phyloP scores from a whole-genome alignment of 805 yeast species.

The Pichia eremophila region DNA sequence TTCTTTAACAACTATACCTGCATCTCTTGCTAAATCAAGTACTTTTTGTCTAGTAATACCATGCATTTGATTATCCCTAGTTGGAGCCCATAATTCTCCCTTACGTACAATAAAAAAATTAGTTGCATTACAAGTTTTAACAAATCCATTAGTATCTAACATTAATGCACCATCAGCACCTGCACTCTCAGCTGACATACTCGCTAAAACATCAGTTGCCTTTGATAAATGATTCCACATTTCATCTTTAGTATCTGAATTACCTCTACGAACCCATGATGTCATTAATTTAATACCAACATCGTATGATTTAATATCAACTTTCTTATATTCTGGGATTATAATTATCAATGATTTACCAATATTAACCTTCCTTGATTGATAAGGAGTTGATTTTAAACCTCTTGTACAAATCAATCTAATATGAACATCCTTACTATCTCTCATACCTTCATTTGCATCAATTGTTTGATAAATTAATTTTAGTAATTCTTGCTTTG shows the following conservation, averaged over 20 bases:
- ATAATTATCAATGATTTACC: constrained; percentile 2
- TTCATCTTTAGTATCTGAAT: constrained; percentile 3
- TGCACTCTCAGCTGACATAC: neutral
- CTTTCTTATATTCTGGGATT: constrained; percentile 3
- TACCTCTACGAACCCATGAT: constrained; percentile 4
- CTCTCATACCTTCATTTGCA: constrained; percentile 1
- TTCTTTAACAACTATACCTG: neutral
- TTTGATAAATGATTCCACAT: constrained; percentile 5
- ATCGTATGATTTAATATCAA: neutral
- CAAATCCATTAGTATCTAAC: constrained; percentile 1
- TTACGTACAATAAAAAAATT: constrained; percentile 1
- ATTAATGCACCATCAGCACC: constrained; percentile 5
- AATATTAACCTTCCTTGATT: constrained; percentile 1
- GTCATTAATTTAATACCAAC: neutral
- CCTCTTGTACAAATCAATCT: constrained; percentile 4
- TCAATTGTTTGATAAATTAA: constrained; percentile 3
- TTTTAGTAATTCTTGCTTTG: neutral
- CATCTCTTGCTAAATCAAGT: neutral
- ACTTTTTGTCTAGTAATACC: constrained; percentile 5
- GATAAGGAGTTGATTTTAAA: constrained; percentile 3
- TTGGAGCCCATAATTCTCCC: constrained; percentile 5
- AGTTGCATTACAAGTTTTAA: constrained; percentile 5
- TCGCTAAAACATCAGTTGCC: constrained; percentile 2
- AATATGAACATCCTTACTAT: neutral
- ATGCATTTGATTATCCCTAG: constrained; percentile 4